Evolutionary conservation across 2,329 filamentous ascomycete genomes (phyloP), one percentile per base, ranked within the genome.

Genomic region (Fusarium nanum): DNA sequence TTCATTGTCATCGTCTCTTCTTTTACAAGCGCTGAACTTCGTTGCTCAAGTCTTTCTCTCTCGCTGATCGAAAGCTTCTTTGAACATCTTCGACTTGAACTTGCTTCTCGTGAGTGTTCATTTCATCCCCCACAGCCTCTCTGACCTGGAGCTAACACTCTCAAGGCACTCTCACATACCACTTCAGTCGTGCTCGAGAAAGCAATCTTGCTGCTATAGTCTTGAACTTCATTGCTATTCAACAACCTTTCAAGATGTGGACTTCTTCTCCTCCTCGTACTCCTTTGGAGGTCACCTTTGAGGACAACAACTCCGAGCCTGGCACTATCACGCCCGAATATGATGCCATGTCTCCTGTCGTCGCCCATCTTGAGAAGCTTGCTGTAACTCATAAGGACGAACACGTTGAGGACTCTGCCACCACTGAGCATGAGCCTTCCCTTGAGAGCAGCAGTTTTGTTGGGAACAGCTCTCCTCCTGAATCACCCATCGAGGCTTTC

Each of bases 401-500:
- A n/a, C 18, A n/a, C 7, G n/a, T 50, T 7, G 71, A 62, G 11
- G 34, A 23, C 14, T 7, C 25, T 18, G 7, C 30, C 3, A 22
- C 49, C 25, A 46, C 18, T 20, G 40, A 60, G n/a, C 34, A 48
- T 16, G 30, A 32, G 25, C 13, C 32, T 18, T 48, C 28, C 13
- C 11, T 45, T 1, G 40, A 37, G 28, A 52, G 25, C 14, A 44
- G 28, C 32, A 46, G 27, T 47, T 18, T 28, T 11, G 9, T 16
- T 14, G 50, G 14, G n/a, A 13, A 30, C 7, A 48, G 27, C 18
- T 41, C 67, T 22, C 45, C 56, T 46, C 50, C 57, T 3, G 70
- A 67, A 59, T 64, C 60, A 4, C 59, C 60, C 28, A 64, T 64
- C n/a, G 50, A 71, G 10, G 56, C 42, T n/a, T 68, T 67, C 13